Evolutionary conservation across 2,329 filamentous ascomycete genomes (phyloP), one percentile per base, ranked within the genome.

Genomic region (Penicillium sp.): DNA sequence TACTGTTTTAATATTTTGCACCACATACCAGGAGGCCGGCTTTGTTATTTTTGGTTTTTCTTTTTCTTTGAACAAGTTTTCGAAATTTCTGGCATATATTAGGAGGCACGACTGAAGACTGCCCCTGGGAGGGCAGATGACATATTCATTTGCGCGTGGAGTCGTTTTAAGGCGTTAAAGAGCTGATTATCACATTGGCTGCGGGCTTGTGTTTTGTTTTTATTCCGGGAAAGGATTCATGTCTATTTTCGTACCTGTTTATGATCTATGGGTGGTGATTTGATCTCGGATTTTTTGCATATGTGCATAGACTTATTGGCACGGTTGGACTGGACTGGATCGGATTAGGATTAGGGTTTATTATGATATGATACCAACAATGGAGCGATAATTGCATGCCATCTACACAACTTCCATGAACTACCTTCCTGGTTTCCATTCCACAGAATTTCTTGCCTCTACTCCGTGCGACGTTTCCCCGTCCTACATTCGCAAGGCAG

Each of bases 321-420:
- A 53, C 54, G 45, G 53, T 33, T 45, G 52, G 50, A 42, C 53
- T 62, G 63, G 62, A 63, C 56, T 58, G 53, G 62, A 50, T 61
- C 33, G 50, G 55, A 39, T 44, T 60, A 54, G 39, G 33, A 47
- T 54, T 59, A 47, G 19, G 19, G 58, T 53, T 58, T 45, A 47
- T 61, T 63, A 62, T 50, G 61, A 65, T 62, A 66, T 63, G 64
- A 66, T 67, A 67, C 63, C 64, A 57, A 58, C 53, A 48, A 53
- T 48, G 60, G 53, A 56, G 62, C 50, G 49, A 59, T 29, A 57
- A 55, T 43, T 62, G 57, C 26, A 35, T 49, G 26, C 33, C 44
- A 55, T 50, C 45, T 51, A 48, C 55, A 31, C 25, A 31, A 27
- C 9, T 19, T 51, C 16, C 7, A 45, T 19, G 13, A 23, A 42